A percentile compares a stretch with the other conserved stretches of the same genome.
phyloP scores from a whole-genome alignment of 2,329 filamentous ascomycete genomes.

The Thyridium curvatum region DNA sequence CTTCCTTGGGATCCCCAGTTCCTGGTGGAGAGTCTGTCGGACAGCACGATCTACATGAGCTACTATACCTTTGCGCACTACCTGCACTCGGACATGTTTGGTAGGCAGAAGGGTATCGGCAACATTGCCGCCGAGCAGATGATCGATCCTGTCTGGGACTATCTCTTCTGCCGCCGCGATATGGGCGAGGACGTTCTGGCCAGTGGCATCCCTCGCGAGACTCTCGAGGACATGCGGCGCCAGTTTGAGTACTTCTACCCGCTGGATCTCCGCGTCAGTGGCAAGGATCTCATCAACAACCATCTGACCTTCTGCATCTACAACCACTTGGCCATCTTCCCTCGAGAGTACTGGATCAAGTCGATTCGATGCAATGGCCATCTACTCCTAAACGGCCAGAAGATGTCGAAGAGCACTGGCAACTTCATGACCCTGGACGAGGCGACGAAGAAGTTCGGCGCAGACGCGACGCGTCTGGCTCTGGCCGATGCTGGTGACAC shows the following conservation, averaged over 20 bases:
- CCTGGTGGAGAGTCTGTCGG: slow-evolving; percentile 75
- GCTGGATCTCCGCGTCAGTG: slow-evolving; percentile 78
- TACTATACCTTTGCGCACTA: slow-evolving; percentile 63
- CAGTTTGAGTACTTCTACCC: slow-evolving; percentile 98
- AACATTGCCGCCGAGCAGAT: slow-evolving; percentile 77
- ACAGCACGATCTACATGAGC: slow-evolving; percentile 88
- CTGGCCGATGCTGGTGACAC: slow-evolving; percentile 92
- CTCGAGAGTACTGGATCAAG: slow-evolving; percentile 80
- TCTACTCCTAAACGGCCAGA: slow-evolving; percentile 89
- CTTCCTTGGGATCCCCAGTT: slow-evolving; percentile 90
- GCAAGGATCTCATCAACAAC: slow-evolving; percentile 90
- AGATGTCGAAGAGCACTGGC: slow-evolving; percentile 97
- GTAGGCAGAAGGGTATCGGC: slow-evolving; percentile 60
- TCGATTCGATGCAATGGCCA: slow-evolving; percentile 81
- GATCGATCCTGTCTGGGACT: slow-evolving; percentile 95
- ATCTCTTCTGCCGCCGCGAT: slow-evolving; percentile 76
- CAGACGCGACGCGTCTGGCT: slow-evolving; percentile 81
- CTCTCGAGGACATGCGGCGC: slow-evolving; percentile 73
- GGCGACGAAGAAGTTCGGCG: slow-evolving; percentile 85
- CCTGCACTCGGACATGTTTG: slow-evolving; percentile 82
- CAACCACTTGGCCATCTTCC: slow-evolving; percentile 86
- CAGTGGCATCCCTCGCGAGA: slow-evolving; percentile 67
- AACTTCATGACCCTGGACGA: slow-evolving; percentile 93
- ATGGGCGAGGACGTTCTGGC: slow-evolving; percentile 57
- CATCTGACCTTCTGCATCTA: slow-evolving; percentile 96